Base-by-base conservation (phyloP, 2,329 filamentous ascomycete genomes). In the Canariomyces notabilis region DNA sequence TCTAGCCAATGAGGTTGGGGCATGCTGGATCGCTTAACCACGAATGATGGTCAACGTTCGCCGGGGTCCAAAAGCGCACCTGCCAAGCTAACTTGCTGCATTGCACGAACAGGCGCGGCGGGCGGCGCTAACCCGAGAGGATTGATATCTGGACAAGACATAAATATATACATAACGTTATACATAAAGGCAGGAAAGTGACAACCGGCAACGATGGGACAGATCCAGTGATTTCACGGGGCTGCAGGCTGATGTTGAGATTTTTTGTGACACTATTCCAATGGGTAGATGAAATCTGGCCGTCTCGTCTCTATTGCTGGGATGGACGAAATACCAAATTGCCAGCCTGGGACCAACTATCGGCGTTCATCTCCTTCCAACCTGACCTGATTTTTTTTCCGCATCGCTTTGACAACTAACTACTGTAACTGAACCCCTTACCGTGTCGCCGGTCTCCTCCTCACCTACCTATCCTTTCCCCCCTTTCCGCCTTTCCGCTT, bases 401-500 rank as follows among this genome's bases (percentile, higher is more conserved):
- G n/a, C n/a, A n/a, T n/a, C n/a, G n/a, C n/a, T n/a, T n/a, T n/a
- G n/a, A n/a, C n/a, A n/a, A n/a, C n/a, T n/a, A n/a, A n/a, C n/a
- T n/a, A n/a, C n/a, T n/a, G n/a, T n/a, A n/a, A n/a, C n/a, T n/a
- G n/a, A n/a, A n/a, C n/a, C 35, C 32, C 12, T 37, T 12, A 29
- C 26, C 9, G 9, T 29, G 32, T 44, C 41, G 37, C 46, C 18
- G 31, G 33, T 42, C 32, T 41, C 41, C 33, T 26, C 34, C 39
- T 45, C 14, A 34, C 41, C 39, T 38, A 31, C 37, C 34, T 19
- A 23, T 32, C 58, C 43, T 56, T 59, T 55, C 51, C 49, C 56
- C 52, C 54, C 55, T 59, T 53, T 49, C 43, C 52, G 32, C 34
- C 37, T 34, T 42, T 18, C 29, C 11, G 26, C 39, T 32, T 18